These are phyloP conservation scores for Halophytophthora batemanensis DNA, from an alignment of 352 stramenopile species.

Conservation along the genomic window DNA sequence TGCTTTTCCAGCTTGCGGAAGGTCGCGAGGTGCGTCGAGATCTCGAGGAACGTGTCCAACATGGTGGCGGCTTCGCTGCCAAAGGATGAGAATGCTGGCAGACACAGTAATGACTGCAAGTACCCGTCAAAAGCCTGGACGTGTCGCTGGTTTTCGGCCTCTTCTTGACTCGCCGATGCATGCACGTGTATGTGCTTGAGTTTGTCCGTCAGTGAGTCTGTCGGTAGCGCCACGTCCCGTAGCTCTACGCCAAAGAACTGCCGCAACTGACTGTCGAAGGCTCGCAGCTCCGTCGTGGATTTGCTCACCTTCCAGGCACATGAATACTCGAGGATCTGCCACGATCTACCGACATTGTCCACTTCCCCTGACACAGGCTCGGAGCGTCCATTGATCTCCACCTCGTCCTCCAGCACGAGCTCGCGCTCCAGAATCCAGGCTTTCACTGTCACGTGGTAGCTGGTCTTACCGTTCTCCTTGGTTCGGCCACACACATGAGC, in stretches of 20 bases:
- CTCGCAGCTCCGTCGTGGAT: constrained; percentile 39
- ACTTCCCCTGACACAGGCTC: too few relatives aligned
- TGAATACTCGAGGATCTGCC: constrained; percentile 69
- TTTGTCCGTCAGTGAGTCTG: constrained; percentile 13
- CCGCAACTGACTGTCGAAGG: constrained; percentile 51
- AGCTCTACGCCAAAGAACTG: constrained; percentile 42
- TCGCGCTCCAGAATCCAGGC: constrained; percentile 67
- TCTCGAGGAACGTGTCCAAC: constrained; percentile 68
- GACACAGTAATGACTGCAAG: constrained; percentile 43
- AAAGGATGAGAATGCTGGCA: constrained; percentile 53
- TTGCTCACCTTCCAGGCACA: constrained; percentile 50
- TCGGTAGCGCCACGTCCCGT: constrained; percentile 46
- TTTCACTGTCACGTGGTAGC: constrained; percentile 52
- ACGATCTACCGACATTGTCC: too few relatives aligned
- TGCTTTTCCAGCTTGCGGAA: constrained; percentile 49
- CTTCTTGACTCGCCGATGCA: constrained; percentile 15
- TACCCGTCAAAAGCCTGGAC: constrained; percentile 43
- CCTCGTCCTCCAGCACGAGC: constrained; percentile 20
- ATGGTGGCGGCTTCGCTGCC: constrained; percentile 52
- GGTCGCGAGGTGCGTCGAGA: constrained; percentile 44
- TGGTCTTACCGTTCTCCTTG: constrained; percentile 20
- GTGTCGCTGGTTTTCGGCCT: constrained; percentile 38
- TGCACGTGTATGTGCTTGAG: constrained; percentile 15
- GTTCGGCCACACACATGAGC: constrained; percentile 32
- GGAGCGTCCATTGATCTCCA: constrained; percentile 1